Base-by-base conservation (phyloP, 768 basidiomycete genomes). In the Serendipita vermifera region DNA sequence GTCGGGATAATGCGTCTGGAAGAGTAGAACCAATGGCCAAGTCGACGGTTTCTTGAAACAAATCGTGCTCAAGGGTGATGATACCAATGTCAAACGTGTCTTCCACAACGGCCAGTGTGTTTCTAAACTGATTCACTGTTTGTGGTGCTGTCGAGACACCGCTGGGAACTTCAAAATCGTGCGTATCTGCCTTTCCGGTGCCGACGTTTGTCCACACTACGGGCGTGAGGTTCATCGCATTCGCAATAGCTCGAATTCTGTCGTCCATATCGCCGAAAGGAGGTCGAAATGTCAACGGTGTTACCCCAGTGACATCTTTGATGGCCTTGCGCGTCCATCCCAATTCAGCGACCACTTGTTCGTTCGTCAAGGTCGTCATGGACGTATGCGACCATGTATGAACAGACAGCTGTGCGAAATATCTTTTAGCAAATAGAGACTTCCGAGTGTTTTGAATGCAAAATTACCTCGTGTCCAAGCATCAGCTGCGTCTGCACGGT, bases 21-120 rank as follows among this genome's bases (percentile, higher is more conserved):
- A 75, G 63, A 60, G 73, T 63, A 66, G 72, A 73, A 36, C 71
- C 71, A 60, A 74, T 70, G 20, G 74, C 73, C 41, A 75, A 69
- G 48, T 73, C 72, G 55, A 73, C 72, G 31, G 71, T 68, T 63
- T 74, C 68, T 62, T 71, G 70, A 64, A 72, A 73, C 31, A 73
- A 63, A 60, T 73, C 73, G 61, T 67, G 65, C 58, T 71, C 69
- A 55, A 76, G 68, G 33, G 72, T 69, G 60, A 75, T 71, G 69
- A 76, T 75, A 14, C 74, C 75, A 14, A 64, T 69, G 57, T 64
- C 54, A 33, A 75, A 63, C 40, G 58, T 63, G 38, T 63, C 67
- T 55, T 64, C 58, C 46, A 75, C 56, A 65, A 75, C 72, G 29
- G 46, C 41, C 11, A 43, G 41, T 11, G 41, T 43, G 41, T 43